Base-by-base conservation (phyloP, 192 early-diverging fungal species). In the Funneliformis geosporum region DNA sequence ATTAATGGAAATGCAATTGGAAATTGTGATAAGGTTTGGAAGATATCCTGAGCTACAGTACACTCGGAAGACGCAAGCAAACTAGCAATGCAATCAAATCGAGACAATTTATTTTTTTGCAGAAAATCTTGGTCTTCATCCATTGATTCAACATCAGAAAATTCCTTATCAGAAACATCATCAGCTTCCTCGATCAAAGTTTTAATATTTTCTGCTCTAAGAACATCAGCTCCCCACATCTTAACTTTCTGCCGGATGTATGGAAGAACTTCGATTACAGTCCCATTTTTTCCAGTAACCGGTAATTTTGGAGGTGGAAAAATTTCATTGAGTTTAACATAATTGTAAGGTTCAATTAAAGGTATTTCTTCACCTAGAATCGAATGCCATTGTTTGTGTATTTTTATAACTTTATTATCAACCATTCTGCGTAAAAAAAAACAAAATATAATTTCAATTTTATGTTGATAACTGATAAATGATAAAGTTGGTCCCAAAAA, bases 11-110 rank as follows among this genome's bases (percentile, higher is more conserved):
- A 39, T 47, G 77, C 46, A 27, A 79, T 73, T 68, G 77, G 77
- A 39, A 79, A 79, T 79, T 79, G 64, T 0, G 77, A 69, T 27
- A 79, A n/a, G 8, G n/a, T 79, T 72, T 42, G 66, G n/a, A 79
- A 47, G 1, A 79, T 79, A 59, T 79, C 77, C 72, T 79, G 77
- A 50, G 25, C 77, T 38, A 79, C 77, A 18, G 67, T 79, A 16
- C 68, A 50, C 23, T 68, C 46, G n/a, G 68, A 39, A 50, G 77
- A 79, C 4, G 65, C n/a, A 50, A 79, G 40, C 12, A 79, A 70
- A 40, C 33, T 39, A 39, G 44, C 64, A 60, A 79, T 73, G 27
- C 66, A 79, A 68, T 79, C 77, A 66, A 79, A 43, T 40, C 77
- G 18, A 55, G 77, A 69, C 10, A 79, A 60, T 67, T n/a, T 10